Evolutionary conservation across 2,329 filamentous ascomycete genomes (phyloP).

Genomic region (Aspergillus sp.): DNA sequence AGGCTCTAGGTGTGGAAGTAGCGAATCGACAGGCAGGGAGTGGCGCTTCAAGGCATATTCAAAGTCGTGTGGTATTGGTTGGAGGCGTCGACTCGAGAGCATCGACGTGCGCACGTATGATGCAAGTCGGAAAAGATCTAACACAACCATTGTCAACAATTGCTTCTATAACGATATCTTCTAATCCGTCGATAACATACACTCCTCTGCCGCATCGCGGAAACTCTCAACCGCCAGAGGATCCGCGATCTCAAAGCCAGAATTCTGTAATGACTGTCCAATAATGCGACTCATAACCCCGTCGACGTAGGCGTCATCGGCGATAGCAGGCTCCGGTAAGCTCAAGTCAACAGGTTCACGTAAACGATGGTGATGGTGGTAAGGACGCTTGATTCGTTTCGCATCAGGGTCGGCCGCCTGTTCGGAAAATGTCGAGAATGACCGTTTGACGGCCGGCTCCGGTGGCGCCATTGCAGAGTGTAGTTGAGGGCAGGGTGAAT

Average conservation of each 20-base stretch:
- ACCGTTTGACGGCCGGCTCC: slow-evolving; percentile 33
- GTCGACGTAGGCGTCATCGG: slow-evolving; percentile 55
- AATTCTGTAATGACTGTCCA: slow-evolving; percentile 49
- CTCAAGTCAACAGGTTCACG: slow-evolving; percentile 32
- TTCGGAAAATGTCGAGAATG: slow-evolving; percentile 25
- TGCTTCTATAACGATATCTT: slow-evolving; percentile 1
- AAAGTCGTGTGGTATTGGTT: slow-evolving; percentile 61
- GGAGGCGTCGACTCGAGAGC: slow-evolving; percentile 55
- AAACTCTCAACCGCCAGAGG: slow-evolving; percentile 59
- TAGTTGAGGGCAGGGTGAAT: slow-evolving; percentile 8
- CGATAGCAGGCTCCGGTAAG: slow-evolving; percentile 41
- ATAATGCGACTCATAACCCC: slow-evolving; percentile 57
- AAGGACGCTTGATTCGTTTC: slow-evolving; percentile 40
- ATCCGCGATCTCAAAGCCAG: slow-evolving; percentile 57
- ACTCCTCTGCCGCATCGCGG: slow-evolving; percentile 57
- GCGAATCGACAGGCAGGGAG: slow-evolving; percentile 31
- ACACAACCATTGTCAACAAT: slow-evolving; percentile 23
- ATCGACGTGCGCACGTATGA: slow-evolving; percentile 58
- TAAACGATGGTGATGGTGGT: slow-evolving; percentile 45
- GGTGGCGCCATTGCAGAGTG: slow-evolving; percentile 32
- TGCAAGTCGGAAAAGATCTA: slow-evolving; percentile 57
- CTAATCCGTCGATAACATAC: slow-evolving; percentile 41
- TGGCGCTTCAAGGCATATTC: slow-evolving; percentile 43
- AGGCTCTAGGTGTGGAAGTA: slow-evolving; percentile 35
- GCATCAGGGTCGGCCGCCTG: slow-evolving; percentile 17